Evolutionary conservation across 345 rosid genomes (phyloP).

Genomic region (sweet orange (Citrus sinensis)): DNA sequence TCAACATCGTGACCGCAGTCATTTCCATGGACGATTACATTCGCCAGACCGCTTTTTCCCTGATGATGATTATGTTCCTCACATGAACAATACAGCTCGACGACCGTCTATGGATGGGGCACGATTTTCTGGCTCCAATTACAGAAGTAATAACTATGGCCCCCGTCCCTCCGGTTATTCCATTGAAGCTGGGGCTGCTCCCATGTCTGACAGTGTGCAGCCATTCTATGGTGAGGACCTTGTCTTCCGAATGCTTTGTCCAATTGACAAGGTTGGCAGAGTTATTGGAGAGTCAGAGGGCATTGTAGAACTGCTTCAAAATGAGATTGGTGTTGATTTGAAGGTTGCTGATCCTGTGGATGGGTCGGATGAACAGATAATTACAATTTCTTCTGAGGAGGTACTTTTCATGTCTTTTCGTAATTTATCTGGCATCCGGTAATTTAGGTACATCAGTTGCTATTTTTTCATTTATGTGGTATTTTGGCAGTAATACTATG

Average conservation of each 20-base stretch:
- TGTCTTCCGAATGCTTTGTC: conserved; percentile 91
- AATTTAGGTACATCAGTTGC: not conserved
- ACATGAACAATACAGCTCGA: conserved; percentile 42
- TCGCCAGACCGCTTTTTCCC: conserved; percentile 73
- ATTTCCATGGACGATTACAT: conserved; percentile 70
- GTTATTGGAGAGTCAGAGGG: conserved; percentile 79
- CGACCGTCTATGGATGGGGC: conserved; percentile 59
- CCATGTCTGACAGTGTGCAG: conserved; percentile 51
- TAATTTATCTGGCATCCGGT: not conserved
- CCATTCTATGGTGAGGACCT: conserved; percentile 69
- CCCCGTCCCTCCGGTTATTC: conserved; percentile 53
- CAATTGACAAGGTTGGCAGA: conserved; percentile 64
- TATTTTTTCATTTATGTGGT: conserved; percentile 1
- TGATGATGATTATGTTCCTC: conserved; percentile 78
- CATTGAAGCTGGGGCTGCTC: conserved; percentile 40
- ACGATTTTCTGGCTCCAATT: conserved; percentile 43
- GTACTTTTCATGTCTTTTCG: conserved; percentile 31
- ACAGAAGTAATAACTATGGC: conserved; percentile 49
- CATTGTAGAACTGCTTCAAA: conserved; percentile 73
- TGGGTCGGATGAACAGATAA: conserved; percentile 89
- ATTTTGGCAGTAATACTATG: not conserved
- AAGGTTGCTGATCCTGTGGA: conserved; percentile 70
- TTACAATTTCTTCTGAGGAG: conserved; percentile 90
- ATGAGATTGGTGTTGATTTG: conserved; percentile 91
- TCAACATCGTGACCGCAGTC: conserved; percentile 89